Base-by-base conservation (phyloP, 2,329 filamentous ascomycete genomes). In the Colletotrichum salicis region DNA sequence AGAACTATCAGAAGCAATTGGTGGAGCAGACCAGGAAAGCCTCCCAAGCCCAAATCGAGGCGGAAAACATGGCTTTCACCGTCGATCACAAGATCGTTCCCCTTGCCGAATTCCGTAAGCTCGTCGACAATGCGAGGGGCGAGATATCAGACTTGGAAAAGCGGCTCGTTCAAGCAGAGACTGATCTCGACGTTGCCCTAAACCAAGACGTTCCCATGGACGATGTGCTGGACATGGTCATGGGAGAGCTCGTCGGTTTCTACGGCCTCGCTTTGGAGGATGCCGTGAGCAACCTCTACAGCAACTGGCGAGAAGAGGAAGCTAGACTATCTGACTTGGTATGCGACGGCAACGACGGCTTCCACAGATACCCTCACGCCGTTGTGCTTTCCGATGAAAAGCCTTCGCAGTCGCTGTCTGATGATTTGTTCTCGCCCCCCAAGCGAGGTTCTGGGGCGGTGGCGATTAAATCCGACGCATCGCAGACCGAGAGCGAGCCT, bases 71-170 rank as follows among this genome's bases (percentile, higher is more conserved):
- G 15, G 37, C 27, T 3, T 69, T 71, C 22, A 35, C 33, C 31
- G 65, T 71, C 27, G 45, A 64, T 55, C 35, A 56, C 54, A 2
- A 69, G 24, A 24, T 37, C 15, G 11, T 71, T 11, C 22, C 65
- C 19, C 52, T 24, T 4, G 33, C 58, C 1, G 12, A 60, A 24
- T 71, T 64, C 29, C 65, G 57, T 5, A 71, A 71, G 48, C 54
- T 64, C 8, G 58, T 71, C 45, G n/a, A 27, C 24, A 71, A 71
- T 45, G 55, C 22, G 29, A 69, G 69, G 8, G 69, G 65, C n/a
- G 45, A 71, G 31, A 10, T 13, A 2, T 59, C 13, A 12, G 8
- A 60, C 11, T 27, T 71, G 13, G 19, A 60, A 22, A 22, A 41
- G 5, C 52, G n/a, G 13, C 27, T 71, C 11, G 11, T 59, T 2